A percentile compares a stretch with the other conserved stretches of the same genome.
phyloP scores from a whole-genome alignment of 352 stramenopile genomes.

The Globisporangium acanthophoron region DNA sequence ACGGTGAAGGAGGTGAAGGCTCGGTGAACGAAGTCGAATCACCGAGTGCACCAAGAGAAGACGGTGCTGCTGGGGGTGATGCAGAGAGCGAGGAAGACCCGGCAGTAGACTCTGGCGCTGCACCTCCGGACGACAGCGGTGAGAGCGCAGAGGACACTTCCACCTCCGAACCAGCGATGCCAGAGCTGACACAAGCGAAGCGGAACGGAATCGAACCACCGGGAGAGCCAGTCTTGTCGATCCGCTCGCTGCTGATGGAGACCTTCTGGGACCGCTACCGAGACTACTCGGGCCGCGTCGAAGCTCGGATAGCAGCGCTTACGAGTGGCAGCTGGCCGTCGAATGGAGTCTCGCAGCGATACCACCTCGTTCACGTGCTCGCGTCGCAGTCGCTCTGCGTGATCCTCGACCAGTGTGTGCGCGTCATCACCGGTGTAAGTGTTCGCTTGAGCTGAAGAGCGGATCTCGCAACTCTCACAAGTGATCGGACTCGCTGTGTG shows the following conservation, averaged over 20 bases:
- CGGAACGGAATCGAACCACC: slow-evolving; percentile 32
- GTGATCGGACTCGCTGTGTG: background rate
- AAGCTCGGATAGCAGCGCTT: slow-evolving; percentile 9
- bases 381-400: slow-evolving; percentile 38
- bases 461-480: background rate
- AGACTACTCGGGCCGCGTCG: slow-evolving; percentile 23
- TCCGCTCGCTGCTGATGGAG: slow-evolving; percentile 20
- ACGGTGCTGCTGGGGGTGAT: background rate
- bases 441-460: background rate
- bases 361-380: slow-evolving; percentile 35
- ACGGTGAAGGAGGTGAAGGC: background rate
- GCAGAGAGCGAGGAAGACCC: slow-evolving; percentile 12
- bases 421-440: slow-evolving; percentile 51
- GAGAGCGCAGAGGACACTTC: background rate
- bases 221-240: slow-evolving; percentile 27
- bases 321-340: background rate
- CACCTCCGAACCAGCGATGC: background rate
- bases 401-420: slow-evolving; percentile 56
- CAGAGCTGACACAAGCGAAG: slow-evolving; percentile 22
- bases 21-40: background rate
- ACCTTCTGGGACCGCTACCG: slow-evolving; percentile 28
- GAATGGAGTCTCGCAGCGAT: slow-evolving; percentile 8
- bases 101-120: background rate
- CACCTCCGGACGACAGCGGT: background rate
- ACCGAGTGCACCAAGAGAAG: slow-evolving; percentile 1